Base-by-base conservation (phyloP, 805 yeast species). In the Vanderwaltozyma tropicalis region DNA sequence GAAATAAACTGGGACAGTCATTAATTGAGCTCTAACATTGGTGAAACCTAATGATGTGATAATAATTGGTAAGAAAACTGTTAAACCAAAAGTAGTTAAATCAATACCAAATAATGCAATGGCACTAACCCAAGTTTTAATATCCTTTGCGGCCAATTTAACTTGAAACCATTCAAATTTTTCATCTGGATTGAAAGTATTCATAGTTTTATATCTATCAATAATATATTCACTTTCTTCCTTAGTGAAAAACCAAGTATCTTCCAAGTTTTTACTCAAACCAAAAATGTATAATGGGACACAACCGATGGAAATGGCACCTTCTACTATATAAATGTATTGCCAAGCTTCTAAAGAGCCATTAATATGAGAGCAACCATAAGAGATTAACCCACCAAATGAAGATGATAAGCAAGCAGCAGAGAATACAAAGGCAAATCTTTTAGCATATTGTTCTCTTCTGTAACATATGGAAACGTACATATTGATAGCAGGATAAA, bases 1-100 rank as follows among this genome's bases (percentile, higher is more conserved):
- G 30, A 83, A 66, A 88, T 94, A 86, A 16, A 95, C 94, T 47
- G 85, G 87, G 34, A 86, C 83, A 0, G 94, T 80, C 61, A 78
- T 79, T 39, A 80, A 72, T 58, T 86, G 86, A 9, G 94, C 89
- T 39, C 72, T 66, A 49, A 76, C 80, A 3, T 84, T 78, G 2
- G 84, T 69, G 64, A 78, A 47, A 43, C 66, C 58, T 57, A 60
- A 41, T 40, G 62, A 41, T 29, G 55, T 37, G 36, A 50, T 44
- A 40, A 59, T 52, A 24, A 63, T 60, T 41, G 68, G 68, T 49
- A 65, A 26, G 51, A 61, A 44, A 69, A 74, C 80, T 28, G 55
- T 45, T 40, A 59, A 54, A 31, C 67, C 67, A 39, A 62, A 63
- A 17, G 67, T 49, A 18, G 67, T 64, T 35, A 63, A 50, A 44